phyloP scores from a whole-genome alignment of 2,329 filamentous ascomycete species.

The Trichoderma asperellum region DNA sequence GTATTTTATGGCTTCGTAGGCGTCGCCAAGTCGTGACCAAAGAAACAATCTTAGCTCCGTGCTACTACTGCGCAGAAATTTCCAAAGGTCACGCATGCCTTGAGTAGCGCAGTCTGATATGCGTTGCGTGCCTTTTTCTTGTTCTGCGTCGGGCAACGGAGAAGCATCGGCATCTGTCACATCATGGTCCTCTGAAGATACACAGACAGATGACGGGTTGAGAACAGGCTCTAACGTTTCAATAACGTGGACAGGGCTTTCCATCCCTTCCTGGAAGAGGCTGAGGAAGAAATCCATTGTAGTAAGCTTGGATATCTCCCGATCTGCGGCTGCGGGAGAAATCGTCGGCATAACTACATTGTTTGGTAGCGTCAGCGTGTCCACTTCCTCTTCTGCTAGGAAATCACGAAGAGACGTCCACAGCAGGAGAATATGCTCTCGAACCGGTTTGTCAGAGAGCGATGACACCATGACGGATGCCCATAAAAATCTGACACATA shows the following conservation, averaged over 20 bases:
- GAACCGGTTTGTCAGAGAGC: conserved; percentile 54
- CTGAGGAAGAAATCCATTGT: conserved; percentile 96
- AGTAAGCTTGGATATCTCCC: conserved; percentile 87
- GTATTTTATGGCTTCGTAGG: conserved; percentile 84
- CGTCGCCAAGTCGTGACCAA: conserved; percentile 88
- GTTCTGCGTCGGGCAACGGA: conserved; percentile 5
- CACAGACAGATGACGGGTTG: conserved; percentile 66
- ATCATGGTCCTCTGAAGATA: conserved; percentile 32
- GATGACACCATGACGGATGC: conserved; percentile 59
- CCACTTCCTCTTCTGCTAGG: conserved; percentile 46
- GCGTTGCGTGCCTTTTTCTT: conserved; percentile 37
- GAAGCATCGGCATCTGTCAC: conserved; percentile 31
- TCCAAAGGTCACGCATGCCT: conserved; percentile 75
- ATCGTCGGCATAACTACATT: conserved; percentile 88
- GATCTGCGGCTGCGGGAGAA: conserved; percentile 79
- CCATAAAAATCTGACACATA: conserved; percentile 62
- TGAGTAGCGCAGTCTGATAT: conserved; percentile 58
- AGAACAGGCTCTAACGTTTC: conserved; percentile 91
- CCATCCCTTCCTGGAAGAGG: conserved; percentile 81
- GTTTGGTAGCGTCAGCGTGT: conserved; percentile 70
- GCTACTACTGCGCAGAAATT: conserved; percentile 80
- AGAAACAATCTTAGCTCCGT: conserved; percentile 83
- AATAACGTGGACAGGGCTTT: conserved; percentile 82
- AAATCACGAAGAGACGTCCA: conserved; percentile 63
- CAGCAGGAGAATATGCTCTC: conserved; percentile 61